Evolutionary conservation across 2,329 filamentous ascomycete species (phyloP).

Genomic region (Fusarium sp.): DNA sequence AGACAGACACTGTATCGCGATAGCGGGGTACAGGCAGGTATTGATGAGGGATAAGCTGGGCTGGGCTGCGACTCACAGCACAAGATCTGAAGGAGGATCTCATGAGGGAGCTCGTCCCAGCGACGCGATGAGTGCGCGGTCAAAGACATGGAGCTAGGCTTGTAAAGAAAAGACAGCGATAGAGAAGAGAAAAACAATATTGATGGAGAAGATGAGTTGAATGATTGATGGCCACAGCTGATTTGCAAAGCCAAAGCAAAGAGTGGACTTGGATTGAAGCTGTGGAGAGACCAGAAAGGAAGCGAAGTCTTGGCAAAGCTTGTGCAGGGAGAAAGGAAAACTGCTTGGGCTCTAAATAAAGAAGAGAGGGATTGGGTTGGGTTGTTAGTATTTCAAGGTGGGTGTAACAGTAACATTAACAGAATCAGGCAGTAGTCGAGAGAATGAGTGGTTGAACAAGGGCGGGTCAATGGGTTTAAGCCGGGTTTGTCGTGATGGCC

Average conservation of each 20-base stretch:
- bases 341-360: not conserved
- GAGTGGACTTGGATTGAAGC: not conserved
- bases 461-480: conserved; percentile 11
- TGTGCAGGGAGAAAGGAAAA: not conserved
- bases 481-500: conserved; percentile 32
- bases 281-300: conserved; percentile 15
- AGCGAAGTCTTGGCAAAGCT: conserved; percentile 32
- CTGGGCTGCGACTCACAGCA: conserved; percentile 58
- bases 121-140: conserved; percentile 30
- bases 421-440: not conserved
- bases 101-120: conserved; percentile 68
- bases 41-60: conserved; percentile 33
- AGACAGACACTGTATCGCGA: not conserved
- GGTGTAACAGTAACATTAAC: conserved; percentile 4
- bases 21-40: conserved; percentile 30
- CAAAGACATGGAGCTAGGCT: conserved; percentile 44
- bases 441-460: not conserved
- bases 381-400: conserved; percentile 1
- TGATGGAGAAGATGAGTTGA: conserved; percentile 2
- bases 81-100: conserved; percentile 72
- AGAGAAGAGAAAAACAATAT: not conserved
- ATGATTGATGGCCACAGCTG: conserved; percentile 4
- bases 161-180: not conserved
- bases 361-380: not conserved
- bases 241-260: conserved; percentile 13